Evolutionary conservation across 192 early-diverging fungal species (phyloP), one percentile per base, ranked within the genome.

Genomic region (Rhizophagus clarus): DNA sequence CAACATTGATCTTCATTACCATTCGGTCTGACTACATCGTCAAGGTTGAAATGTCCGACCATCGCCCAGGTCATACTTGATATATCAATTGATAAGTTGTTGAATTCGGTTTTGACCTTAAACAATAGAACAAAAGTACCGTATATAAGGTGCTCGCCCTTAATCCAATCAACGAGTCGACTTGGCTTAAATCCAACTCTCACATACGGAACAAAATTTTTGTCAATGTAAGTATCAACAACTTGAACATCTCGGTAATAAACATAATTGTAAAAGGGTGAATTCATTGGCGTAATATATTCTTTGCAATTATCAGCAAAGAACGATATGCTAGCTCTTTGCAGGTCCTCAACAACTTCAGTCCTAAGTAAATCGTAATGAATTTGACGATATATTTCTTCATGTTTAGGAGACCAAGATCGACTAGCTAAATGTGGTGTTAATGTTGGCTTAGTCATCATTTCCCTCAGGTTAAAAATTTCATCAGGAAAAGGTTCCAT

Each of bases 301-400:
- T 28, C 66, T 32, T 34, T 14, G 15, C 28, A 32, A 5, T 68
- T 34, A 24, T 14, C 14, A 72, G 37, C 47, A 28, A 40, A 26
- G 12, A 40, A 72, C 9, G 71, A 26, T 22, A 40, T n/a, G 47
- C 37, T 40, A 7, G 71, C n/a, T 10, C 47, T 72, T 26, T 72
- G 71, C 6, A 79, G 77, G 14, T 72, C 71, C 11, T 79, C 77
- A 22, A 79, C 20, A 32, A 79, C 22, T 20, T 79, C 77, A 49
- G 31, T 37, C 17, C 77, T 45, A 28, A 79, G 67, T 32, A 79
- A 61, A 47, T 45, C 26, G 40, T 69, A 79, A 32, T 79, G 67
- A 12, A 61, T 26, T 42, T 73, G 70, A 4, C 77, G 37, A 72
- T 72, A 42, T 26, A 72, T 37, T 72, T 72, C 47, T 49, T 32